These are phyloP conservation scores for Dacryopinax spathularia DNA, from an alignment of 768 basidiomycete species.

Conservation along the genomic window DNA sequence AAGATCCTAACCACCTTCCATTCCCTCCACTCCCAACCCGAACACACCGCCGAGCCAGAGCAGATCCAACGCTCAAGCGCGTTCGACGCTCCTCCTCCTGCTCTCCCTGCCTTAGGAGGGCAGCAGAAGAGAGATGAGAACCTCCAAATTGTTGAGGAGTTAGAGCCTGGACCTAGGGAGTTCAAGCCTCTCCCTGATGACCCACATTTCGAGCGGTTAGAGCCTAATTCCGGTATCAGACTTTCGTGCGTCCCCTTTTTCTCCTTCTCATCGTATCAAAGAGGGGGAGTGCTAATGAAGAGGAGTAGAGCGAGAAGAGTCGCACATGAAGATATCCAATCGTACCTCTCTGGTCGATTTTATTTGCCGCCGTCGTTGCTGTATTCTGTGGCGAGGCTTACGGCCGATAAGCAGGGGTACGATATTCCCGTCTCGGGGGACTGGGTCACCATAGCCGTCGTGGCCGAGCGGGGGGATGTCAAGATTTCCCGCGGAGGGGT, in stretches of 20 bases:
- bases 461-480: conserved; percentile 78
- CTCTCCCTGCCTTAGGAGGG: neutral
- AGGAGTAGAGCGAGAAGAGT: conserved; percentile 49
- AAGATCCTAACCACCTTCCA: neutral
- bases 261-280: neutral
- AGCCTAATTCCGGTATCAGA: conserved; percentile 83
- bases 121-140: conserved; percentile 36
- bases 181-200: conserved; percentile 59
- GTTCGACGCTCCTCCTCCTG: neutral
- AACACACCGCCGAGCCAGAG: neutral
- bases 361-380: conserved; percentile 78
- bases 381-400: conserved; percentile 69
- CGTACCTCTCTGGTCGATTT: conserved; percentile 68
- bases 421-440: conserved; percentile 86
- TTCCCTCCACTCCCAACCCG: neutral
- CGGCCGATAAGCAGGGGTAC: conserved; percentile 67
- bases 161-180: conserved; percentile 64
- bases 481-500: conserved; percentile 50
- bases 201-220: conserved; percentile 58
- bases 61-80: neutral
- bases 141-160: conserved; percentile 58
- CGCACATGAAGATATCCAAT: conserved; percentile 63
- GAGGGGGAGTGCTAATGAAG: neutral
- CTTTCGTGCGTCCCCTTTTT: conserved; percentile 44
- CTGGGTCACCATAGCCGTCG: conserved; percentile 91